phyloP scores from a whole-genome alignment of 176 grass and related monocot genomes.

The Phragmites australis region DNA sequence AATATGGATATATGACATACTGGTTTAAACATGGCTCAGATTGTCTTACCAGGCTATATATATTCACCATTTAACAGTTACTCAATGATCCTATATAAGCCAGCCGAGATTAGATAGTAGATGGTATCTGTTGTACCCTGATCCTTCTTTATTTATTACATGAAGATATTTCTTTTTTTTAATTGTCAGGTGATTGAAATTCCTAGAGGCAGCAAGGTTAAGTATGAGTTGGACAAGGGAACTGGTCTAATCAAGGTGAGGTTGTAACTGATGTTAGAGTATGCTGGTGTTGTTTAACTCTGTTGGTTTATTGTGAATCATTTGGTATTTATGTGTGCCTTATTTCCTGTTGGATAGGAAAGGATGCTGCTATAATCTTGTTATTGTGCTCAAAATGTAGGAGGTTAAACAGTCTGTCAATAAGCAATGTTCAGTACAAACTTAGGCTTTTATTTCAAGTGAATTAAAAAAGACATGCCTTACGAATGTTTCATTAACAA shows the following conservation, averaged over 20 bases:
- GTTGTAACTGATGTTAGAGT: neutral
- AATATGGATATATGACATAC: neutral
- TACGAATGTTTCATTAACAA: neutral
- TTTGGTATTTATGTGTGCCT: conserved; percentile 2
- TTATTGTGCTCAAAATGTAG: neutral
- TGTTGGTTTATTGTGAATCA: neutral
- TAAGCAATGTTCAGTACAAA: neutral
- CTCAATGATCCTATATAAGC: neutral
- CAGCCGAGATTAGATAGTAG: neutral
- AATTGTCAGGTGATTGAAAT: conserved; percentile 84
- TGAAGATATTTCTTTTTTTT: no score
- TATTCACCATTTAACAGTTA: neutral
- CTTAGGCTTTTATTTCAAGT: conserved; percentile 3
- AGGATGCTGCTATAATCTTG: neutral
- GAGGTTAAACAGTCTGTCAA: neutral
- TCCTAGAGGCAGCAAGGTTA: conserved; percentile 93
- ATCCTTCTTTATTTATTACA: conserved; percentile 24
- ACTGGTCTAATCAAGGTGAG: conserved; percentile 92
- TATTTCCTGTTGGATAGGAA: neutral
- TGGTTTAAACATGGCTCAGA: neutral
- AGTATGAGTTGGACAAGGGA: conserved; percentile 88
- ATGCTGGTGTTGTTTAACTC: neutral
- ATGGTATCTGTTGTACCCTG: neutral
- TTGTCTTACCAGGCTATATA: neutral
- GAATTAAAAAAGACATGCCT: neutral